Percentiles rank a stretch among this genome's conserved stretches.
Conservation (phyloP, 139 green algal genomes). For the Chlorella sp. region DNA sequence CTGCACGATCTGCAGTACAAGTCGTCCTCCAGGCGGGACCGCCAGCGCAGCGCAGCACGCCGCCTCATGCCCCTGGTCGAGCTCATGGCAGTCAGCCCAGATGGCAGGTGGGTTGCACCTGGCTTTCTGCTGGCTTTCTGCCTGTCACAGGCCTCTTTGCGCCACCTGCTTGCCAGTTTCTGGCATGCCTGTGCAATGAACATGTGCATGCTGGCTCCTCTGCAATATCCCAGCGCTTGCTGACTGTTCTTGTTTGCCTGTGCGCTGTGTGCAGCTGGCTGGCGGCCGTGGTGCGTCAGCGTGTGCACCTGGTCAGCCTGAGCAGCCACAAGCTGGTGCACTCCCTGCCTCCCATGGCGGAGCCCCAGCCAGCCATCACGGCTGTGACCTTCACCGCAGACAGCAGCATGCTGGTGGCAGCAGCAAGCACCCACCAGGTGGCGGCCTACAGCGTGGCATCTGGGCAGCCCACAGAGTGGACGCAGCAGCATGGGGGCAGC, state of each 20-base stretch:
- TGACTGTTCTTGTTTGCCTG: not conserved
- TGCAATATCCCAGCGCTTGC: not conserved
- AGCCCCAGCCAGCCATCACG: conserved; percentile 42
- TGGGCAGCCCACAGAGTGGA: conserved; percentile 51
- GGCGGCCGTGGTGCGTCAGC: conserved; percentile 19
- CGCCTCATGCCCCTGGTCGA: conserved; percentile 33
- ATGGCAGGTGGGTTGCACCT: conserved; percentile 1
- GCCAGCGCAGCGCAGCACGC: conserved; percentile 25
- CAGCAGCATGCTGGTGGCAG: conserved; percentile 57
- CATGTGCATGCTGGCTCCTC: not conserved
- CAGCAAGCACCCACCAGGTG: conserved; percentile 47
- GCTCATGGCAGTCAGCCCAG: conserved; percentile 32
- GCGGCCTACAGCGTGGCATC: conserved; percentile 51
- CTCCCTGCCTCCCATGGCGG: not conserved
- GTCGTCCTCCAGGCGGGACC: conserved; percentile 26
- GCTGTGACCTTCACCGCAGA: conserved; percentile 63
- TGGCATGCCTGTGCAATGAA: not conserved
- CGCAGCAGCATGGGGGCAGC: conserved; percentile 10
- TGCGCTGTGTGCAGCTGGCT: conserved; percentile 7
- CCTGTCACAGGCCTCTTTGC: not conserved
- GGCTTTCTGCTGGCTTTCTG: not conserved
- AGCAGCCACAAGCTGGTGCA: not conserved
- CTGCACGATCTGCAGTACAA: conserved; percentile 51
- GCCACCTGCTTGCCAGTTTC: not conserved
- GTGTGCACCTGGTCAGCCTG: conserved; percentile 51